phyloP scores from a whole-genome alignment of 2,329 filamentous ascomycete species.

The Exophiala sideris region DNA sequence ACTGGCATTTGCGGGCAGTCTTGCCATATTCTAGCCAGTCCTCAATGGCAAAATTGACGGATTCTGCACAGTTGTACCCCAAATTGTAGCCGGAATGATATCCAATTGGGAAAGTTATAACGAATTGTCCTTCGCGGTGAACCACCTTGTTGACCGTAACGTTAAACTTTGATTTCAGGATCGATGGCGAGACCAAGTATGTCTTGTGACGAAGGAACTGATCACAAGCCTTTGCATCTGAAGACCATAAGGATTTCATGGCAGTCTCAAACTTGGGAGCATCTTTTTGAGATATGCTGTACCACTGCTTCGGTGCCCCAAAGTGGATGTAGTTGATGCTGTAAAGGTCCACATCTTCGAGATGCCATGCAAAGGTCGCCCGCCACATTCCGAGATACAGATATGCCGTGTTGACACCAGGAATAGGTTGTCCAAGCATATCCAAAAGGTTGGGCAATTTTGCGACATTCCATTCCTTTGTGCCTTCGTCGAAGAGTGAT shows the following conservation, averaged over 20 bases:
- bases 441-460: constrained; percentile 91
- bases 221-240: constrained; percentile 89
- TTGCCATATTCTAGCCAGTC: constrained; percentile 93
- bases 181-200: constrained; percentile 88
- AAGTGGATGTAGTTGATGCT: constrained; percentile 99
- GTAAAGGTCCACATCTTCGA: constrained; percentile 97
- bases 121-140: constrained; percentile 94
- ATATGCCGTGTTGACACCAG: constrained; percentile 96
- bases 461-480: constrained; percentile 86
- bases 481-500: constrained; percentile 84
- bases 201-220: constrained; percentile 98
- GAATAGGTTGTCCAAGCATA: constrained; percentile 90
- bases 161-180: constrained; percentile 81
- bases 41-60: constrained; percentile 95
- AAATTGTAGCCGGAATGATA: constrained; percentile 98
- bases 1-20: constrained; percentile 95
- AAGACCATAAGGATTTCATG: constrained; percentile 81
- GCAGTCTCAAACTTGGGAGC: constrained; percentile 87
- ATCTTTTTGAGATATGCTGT: constrained; percentile 95
- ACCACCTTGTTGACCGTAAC: constrained; percentile 96
- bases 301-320: constrained; percentile 98
- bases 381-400: constrained; percentile 99
- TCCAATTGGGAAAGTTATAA: constrained; percentile 96
- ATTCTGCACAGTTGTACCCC: constrained; percentile 97
- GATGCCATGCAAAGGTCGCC: constrained; percentile 97